These are phyloP conservation scores for Dioscorea zingiberensis DNA, from an alignment of 106 monocot genomes.

Conservation along the genomic window DNA sequence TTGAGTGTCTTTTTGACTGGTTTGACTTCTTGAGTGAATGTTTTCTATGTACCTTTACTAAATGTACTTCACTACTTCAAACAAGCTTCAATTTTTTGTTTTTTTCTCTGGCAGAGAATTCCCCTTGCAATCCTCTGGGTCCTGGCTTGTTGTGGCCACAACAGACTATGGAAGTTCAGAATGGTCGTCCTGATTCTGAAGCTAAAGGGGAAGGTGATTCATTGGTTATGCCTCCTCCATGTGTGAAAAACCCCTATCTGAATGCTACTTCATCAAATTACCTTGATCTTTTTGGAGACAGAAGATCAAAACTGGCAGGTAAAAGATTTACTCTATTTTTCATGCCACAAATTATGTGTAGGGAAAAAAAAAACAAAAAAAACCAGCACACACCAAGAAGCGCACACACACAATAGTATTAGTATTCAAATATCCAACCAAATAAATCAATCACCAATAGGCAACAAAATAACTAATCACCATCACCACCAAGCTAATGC, in stretches of 20 bases:
- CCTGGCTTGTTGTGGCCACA: constrained; percentile 16
- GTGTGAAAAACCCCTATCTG: constrained; percentile 89
- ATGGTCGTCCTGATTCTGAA: constrained; percentile 23
- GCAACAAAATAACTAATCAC: too few species aligned
- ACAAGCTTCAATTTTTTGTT: too few species aligned
- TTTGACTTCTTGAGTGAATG: too few species aligned
- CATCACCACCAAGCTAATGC: too few species aligned
- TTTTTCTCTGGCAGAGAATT: constrained; percentile 30
- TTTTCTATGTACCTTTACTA: too few species aligned
- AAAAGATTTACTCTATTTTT: not conserved
- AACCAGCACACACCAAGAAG: too few species aligned
- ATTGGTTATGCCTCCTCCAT: constrained; percentile 81
- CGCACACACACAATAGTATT: constrained; percentile 1
- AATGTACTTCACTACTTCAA: too few species aligned
- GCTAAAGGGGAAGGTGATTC: constrained; percentile 8
- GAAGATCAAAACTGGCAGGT: constrained; percentile 63
- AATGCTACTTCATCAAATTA: constrained; percentile 24
- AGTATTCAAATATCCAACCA: not conserved
- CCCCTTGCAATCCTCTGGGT: constrained; percentile 18
- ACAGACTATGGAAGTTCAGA: constrained; percentile 19
- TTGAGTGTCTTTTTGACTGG: too few species aligned
- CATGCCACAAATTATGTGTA: not conserved
- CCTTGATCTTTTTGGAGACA: constrained; percentile 51
- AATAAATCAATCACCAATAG: too few species aligned
- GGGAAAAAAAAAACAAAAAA: too few species aligned